Evolutionary conservation across 352 stramenopile genomes (phyloP).

Genomic region (Pythium brassicae): DNA sequence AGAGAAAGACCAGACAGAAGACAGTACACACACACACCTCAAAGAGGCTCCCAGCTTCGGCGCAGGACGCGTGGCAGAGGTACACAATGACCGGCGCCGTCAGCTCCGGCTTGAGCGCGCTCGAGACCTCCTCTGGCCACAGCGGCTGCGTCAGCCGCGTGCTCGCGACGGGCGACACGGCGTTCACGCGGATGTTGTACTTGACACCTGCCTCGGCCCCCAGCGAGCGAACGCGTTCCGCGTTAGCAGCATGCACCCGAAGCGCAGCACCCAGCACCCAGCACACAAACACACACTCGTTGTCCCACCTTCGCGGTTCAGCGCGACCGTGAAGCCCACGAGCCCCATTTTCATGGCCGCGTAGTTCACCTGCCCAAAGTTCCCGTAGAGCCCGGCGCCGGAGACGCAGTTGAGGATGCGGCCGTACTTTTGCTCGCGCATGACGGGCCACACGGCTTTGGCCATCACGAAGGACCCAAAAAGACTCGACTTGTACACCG

Average conservation of each 20-base stretch:
- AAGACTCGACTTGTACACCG: conserved; percentile 54
- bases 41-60: conserved; percentile 49
- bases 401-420: conserved; percentile 72
- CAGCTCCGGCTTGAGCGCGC: conserved; percentile 53
- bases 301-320: conserved; percentile 55
- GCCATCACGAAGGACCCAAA: conserved; percentile 60
- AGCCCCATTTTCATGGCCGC: conserved; percentile 74
- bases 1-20: background rate
- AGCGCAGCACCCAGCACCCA: too few relatives aligned
- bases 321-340: conserved; percentile 58
- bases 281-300: background rate
- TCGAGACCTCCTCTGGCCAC: conserved; percentile 57
- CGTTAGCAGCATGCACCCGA: too few relatives aligned
- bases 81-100: conserved; percentile 66
- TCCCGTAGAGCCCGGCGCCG: conserved; percentile 61
- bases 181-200: conserved; percentile 76
- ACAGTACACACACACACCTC: conserved; percentile 15
- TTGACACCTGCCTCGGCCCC: conserved; percentile 62
- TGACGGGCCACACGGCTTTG: conserved; percentile 61
- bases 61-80: conserved; percentile 48
- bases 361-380: conserved; percentile 81
- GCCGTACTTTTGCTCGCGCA: conserved; percentile 68
- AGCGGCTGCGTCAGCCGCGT: conserved; percentile 61
- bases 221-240: too few relatives aligned
- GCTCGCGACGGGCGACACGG: conserved; percentile 59